Evolutionary conservation across 371 early-diverging fungal genomes (phyloP), one percentile per base, ranked within the genome.

Genomic region (Chytridium lagenaria): DNA sequence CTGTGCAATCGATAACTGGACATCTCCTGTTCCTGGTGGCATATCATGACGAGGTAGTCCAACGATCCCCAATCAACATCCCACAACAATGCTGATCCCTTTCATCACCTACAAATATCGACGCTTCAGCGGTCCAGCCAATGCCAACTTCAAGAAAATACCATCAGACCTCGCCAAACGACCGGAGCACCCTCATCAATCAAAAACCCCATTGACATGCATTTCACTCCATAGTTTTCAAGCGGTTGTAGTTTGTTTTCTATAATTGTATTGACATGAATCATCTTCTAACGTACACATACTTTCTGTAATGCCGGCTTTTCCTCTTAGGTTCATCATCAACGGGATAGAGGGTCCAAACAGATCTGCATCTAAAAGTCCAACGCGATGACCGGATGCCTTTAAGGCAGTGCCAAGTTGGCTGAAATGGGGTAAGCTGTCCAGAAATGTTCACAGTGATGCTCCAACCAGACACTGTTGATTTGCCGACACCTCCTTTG

Each of bases 11-110:
- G 94, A 91, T 55, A 95, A 71, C 77, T 94, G 94, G 7, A 92
- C 91, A 79, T 95, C 96, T 19, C 96, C 96, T 1, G 96, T 95
- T 0, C 96, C 96, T 26, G 96, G 96, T 31, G 96, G 96, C 92
- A 94, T 91, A 75, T 95, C 96, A 73, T 91, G 22, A 95, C 92
- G 15, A 95, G 76, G 10, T 92, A 75, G 78, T 95, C 96, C 31
- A 92, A 69, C 0, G 2, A 85, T 84, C 52, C n/a, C 96, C 96
- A 95, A 5, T 92, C 90, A 28, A 93, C 93, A 76, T 93, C 90
- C 74, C 93, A 90, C 59, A 95, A 69, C 67, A 95, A 80, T 95
- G 95, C 69, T 95, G 93, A 23, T 81, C 1, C 93, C 94, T 78
- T 95, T 95, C 95, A 95, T 95, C 1, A 95, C 89, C 89, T 80